These are phyloP conservation scores for Trametes maxima DNA, from an alignment of 768 basidiomycete species.

Conservation along the genomic window DNA sequence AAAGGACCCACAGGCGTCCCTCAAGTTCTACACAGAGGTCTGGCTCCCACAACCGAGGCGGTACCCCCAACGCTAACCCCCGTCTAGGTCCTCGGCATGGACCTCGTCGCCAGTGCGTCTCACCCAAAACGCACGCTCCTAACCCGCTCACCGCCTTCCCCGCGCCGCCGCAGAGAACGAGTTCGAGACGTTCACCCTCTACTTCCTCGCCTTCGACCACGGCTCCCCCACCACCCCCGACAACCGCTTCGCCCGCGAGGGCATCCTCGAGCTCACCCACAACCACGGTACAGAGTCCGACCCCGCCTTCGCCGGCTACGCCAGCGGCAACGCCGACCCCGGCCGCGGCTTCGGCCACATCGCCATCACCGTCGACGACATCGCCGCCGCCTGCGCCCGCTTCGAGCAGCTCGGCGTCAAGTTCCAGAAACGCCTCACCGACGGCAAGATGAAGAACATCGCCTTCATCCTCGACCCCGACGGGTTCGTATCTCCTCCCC, in stretches of 20 bases:
- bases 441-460: conserved; percentile 85
- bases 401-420: conserved; percentile 78
- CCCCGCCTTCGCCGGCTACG: conserved; percentile 77
- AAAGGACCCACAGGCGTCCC: conserved; percentile 81
- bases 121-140: not conserved
- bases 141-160: not conserved
- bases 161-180: conserved; percentile 48
- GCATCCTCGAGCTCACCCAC: conserved; percentile 79
- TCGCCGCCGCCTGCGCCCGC: conserved; percentile 80
- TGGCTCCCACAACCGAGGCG: conserved; percentile 20
- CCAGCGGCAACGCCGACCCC: conserved; percentile 83
- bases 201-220: conserved; percentile 82
- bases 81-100: conserved; percentile 36
- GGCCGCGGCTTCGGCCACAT: conserved; percentile 87
- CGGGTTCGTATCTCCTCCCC: conserved; percentile 47
- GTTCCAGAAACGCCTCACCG: conserved; percentile 86
- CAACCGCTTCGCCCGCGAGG: conserved; percentile 28
- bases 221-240: conserved; percentile 31
- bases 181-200: conserved; percentile 69
- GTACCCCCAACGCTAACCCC: not conserved
- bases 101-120: conserved; percentile 32
- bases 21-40: conserved; percentile 80
- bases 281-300: conserved; percentile 91
- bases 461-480: conserved; percentile 88
- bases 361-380: conserved; percentile 80